Evolutionary conservation across 1,284 basidiomycete genomes (phyloP), one percentile per base, ranked within the genome.

Genomic region (Chalciporus sp.): DNA sequence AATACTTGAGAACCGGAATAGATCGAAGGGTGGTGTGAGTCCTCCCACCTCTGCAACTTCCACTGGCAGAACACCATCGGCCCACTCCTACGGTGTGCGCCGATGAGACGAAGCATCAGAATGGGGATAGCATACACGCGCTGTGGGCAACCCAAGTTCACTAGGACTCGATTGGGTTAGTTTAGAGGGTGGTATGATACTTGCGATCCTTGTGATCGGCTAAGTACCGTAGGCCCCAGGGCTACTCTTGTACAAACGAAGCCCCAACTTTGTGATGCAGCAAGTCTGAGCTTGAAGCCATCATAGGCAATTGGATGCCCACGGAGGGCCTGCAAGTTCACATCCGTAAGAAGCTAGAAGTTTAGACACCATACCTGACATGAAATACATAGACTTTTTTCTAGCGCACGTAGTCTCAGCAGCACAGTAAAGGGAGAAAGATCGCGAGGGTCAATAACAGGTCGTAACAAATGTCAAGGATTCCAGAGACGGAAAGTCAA

Each of bases 301-400:
- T 6, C 3, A n/a, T n/a, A n/a, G n/a, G n/a, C n/a, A n/a, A n/a
- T n/a, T 23, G 23, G 3, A 23, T 23, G 23, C 23, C 6, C 23
- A 23, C 2, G 2, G 29, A 31, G 8, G 10, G 29, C n/a, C n/a
- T 37, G 35, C 35, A 7, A 37, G n/a, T 37, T 7, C 37, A 39
- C 17, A 9, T 39, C 17, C 37, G 17, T 10, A n/a, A 11, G 17
- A 11, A 39, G 37, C 10, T 8, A n/a, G n/a, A 39, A 39, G 37
- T 39, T 19, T 39, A 39, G 37, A 39, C 37, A 47, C 47, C 43
- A 60, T 42, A n/a, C 45, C 31, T 29, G 29, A 51, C 46, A 31
- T 39, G 51, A 47, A 59, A 64, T 68, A 64, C 62, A 64, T 44
- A 54, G 40, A 41, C n/a, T 51, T 51, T 58, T 19, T 60, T 47